phyloP scores from a whole-genome alignment of 768 basidiomycete genomes.

The Clitopilus passeckerianus region DNA sequence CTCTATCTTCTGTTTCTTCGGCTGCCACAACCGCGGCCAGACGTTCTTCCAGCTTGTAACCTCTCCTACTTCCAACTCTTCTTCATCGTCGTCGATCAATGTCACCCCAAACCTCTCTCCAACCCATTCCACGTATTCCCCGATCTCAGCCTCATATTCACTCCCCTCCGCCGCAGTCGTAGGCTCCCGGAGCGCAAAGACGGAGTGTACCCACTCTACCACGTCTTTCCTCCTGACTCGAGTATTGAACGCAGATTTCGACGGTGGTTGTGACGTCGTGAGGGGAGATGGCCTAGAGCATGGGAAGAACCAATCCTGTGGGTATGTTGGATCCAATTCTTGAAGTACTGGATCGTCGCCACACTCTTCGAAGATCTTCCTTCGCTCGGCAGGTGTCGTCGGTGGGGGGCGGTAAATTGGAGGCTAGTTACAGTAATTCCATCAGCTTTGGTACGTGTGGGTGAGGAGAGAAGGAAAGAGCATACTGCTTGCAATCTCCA shows the following conservation, averaged over 20 bases:
- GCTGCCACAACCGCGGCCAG: not conserved
- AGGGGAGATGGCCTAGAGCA: not conserved
- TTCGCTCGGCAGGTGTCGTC: slow-evolving; percentile 35
- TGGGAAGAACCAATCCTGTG: slow-evolving; percentile 50
- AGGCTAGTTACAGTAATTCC: slow-evolving; percentile 18
- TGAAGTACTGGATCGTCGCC: slow-evolving; percentile 13
- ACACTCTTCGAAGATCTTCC: slow-evolving; percentile 46
- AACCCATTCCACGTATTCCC: slow-evolving; percentile 35
- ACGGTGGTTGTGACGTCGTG: not conserved
- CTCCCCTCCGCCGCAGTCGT: slow-evolving; percentile 11
- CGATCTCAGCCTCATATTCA: slow-evolving; percentile 47
- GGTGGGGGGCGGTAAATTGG: slow-evolving; percentile 27
- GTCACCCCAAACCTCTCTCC: slow-evolving; percentile 34
- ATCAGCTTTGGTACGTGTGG: not conserved
- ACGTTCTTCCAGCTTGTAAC: not conserved
- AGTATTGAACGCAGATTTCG: slow-evolving; percentile 18
- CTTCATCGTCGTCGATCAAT: slow-evolving; percentile 34
- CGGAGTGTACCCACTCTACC: slow-evolving; percentile 63
- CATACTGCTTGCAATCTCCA: slow-evolving; percentile 45
- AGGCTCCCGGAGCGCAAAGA: slow-evolving; percentile 43
- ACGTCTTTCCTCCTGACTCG: slow-evolving; percentile 38
- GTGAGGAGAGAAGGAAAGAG: not conserved
- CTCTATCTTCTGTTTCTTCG: not conserved
- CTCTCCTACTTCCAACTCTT: slow-evolving; percentile 8
- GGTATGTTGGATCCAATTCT: slow-evolving; percentile 24